These are phyloP conservation scores for Lodderomyces elongisporus DNA, from an alignment of 1,139 yeast species.

Conservation along the genomic window DNA sequence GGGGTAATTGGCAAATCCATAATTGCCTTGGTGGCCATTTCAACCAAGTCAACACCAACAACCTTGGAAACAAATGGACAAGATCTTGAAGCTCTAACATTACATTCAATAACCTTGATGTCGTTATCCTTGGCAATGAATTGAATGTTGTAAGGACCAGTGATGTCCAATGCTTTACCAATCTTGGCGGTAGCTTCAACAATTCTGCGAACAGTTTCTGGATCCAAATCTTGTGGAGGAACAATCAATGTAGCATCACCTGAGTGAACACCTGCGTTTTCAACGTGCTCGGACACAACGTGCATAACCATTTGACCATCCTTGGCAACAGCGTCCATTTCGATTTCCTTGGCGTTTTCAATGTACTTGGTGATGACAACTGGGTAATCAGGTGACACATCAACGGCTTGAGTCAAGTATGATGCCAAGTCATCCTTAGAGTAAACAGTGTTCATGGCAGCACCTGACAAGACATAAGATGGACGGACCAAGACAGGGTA, in stretches of 20 bases:
- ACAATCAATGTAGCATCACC: constrained; percentile 98
- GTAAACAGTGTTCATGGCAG: constrained; percentile 97
- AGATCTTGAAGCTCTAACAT: constrained; percentile 97
- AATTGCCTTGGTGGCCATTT: constrained; percentile 95
- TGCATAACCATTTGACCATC: constrained; percentile 95
- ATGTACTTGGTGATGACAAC: constrained; percentile 96
- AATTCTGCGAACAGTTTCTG: constrained; percentile 54
- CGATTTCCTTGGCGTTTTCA: constrained; percentile 96
- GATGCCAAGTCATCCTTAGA: constrained; percentile 84
- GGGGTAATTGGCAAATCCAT: constrained; percentile 85
- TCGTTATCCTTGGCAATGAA: constrained; percentile 51
- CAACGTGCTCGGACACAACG: constrained; percentile 97
- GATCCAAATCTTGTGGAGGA: constrained; percentile 90
- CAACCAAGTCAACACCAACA: constrained; percentile 93
- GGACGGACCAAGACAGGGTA: constrained; percentile 98
- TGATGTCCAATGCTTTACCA: constrained; percentile 90
- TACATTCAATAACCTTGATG: constrained; percentile 93
- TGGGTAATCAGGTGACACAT: constrained; percentile 96
- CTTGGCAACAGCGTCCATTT: constrained; percentile 97
- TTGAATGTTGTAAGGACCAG: constrained; percentile 98
- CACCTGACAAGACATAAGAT: constrained; percentile 95
- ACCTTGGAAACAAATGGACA: constrained; percentile 99
- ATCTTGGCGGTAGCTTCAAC: constrained; percentile 88
- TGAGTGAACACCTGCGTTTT: constrained; percentile 98
- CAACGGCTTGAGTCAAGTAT: constrained; percentile 89